phyloP scores from a whole-genome alignment of 1,284 basidiomycete genomes.

The Pascua sp. region DNA sequence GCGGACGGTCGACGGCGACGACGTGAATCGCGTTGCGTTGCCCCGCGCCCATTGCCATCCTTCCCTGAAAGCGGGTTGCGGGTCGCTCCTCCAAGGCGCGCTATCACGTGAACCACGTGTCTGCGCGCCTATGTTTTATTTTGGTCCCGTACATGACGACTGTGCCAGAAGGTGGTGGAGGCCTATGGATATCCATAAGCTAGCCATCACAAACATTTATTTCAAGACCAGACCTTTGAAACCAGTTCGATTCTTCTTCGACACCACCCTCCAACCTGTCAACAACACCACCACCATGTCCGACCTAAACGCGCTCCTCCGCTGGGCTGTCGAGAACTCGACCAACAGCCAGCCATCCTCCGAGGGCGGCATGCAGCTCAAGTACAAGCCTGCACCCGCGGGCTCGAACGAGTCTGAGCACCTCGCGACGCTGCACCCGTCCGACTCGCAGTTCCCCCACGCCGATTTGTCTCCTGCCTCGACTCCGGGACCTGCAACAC shows the following conservation, averaged over 20 bases:
- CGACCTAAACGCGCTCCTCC: constrained; percentile 23
- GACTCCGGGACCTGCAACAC: constrained; percentile 29
- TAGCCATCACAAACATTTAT: too few species aligned
- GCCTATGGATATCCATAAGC: too few species aligned
- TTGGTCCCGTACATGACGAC: too few species aligned
- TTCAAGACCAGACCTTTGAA: not conserved
- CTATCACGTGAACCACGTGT: too few species aligned
- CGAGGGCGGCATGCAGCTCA: constrained; percentile 24
- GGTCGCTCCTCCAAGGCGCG: too few species aligned
- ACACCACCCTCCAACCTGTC: not conserved
- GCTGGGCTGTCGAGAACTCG: constrained; percentile 38
- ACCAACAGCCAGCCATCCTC: constrained; percentile 5
- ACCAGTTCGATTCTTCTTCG: not conserved
- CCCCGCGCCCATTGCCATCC: too few species aligned
- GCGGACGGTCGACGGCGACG: too few species aligned
- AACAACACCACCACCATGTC: constrained; percentile 12
- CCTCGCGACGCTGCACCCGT: constrained; percentile 35
- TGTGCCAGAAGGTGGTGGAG: too few species aligned
- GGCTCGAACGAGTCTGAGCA: constrained; percentile 15
- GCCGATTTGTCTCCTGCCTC: constrained; percentile 30
- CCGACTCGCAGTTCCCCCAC: constrained; percentile 27
- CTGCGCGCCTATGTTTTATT: too few species aligned
- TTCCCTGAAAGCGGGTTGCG: too few species aligned
- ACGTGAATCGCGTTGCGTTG: too few species aligned
- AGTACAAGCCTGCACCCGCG: constrained; percentile 31